phyloP scores from a whole-genome alignment of 768 basidiomycete genomes.

The Crepidotus variabilis region DNA sequence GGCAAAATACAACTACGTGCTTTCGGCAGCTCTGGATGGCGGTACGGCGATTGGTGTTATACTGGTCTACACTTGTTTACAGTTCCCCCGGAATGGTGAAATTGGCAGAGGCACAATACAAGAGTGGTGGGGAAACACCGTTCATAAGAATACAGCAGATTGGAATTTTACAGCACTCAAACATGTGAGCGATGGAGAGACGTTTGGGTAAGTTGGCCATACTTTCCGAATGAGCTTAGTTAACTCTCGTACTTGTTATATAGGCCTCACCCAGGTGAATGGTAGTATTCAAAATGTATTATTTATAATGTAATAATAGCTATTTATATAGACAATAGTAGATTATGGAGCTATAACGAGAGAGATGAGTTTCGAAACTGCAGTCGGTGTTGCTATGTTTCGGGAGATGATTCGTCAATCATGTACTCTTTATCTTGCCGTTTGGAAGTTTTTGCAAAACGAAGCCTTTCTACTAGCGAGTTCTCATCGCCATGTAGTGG shows the following conservation, averaged over 20 bases:
- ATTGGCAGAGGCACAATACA: slow-evolving; percentile 54
- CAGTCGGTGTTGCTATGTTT: too few relatives aligned
- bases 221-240: neutral
- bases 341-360: too few relatives aligned
- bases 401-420: too few relatives aligned
- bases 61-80: slow-evolving; percentile 55
- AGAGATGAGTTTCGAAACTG: too few relatives aligned
- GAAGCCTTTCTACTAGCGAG: too few relatives aligned
- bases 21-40: slow-evolving; percentile 69
- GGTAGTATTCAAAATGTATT: neutral
- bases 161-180: neutral
- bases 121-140: slow-evolving; percentile 67
- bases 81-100: slow-evolving; percentile 58
- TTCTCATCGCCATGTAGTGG: too few relatives aligned
- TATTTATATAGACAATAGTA: too few relatives aligned
- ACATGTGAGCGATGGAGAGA: neutral
- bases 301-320: too few relatives aligned
- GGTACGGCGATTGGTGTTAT: slow-evolving; percentile 57
- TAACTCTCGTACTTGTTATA: neutral
- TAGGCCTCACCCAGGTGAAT: neutral
- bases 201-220: neutral
- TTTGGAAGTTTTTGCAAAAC: too few relatives aligned
- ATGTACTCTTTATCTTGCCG: too few relatives aligned
- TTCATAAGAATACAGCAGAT: neutral
- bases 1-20: slow-evolving; percentile 65